Evolutionary conservation across 805 yeast genomes (phyloP).

Genomic region (Pichia occidentalis): DNA sequence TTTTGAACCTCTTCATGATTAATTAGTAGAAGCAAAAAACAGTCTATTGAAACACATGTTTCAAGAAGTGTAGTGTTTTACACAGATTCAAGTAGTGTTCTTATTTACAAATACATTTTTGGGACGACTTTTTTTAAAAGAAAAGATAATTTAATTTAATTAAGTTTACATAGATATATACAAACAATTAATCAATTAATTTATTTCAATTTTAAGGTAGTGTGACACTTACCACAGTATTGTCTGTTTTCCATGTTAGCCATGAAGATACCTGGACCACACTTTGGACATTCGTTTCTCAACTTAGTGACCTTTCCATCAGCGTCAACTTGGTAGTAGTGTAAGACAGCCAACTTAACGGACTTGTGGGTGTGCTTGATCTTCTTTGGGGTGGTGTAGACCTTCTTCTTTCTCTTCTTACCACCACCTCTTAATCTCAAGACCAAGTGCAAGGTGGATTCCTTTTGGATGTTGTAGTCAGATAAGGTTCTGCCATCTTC

Average conservation of each 20-base stretch:
- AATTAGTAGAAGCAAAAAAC: too few species aligned
- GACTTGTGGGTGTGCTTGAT: constrained; percentile 99
- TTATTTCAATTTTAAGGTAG: constrained; percentile 62
- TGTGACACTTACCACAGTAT: constrained; percentile 99
- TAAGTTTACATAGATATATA: neutral
- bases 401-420: constrained; percentile 99
- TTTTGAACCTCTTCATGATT: too few species aligned
- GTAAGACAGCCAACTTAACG: constrained; percentile 97
- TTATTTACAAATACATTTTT: constrained; percentile 2
- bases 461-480: constrained; percentile 99
- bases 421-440: constrained; percentile 88
- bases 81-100: constrained; percentile 7
- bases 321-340: constrained; percentile 98
- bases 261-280: constrained; percentile 99
- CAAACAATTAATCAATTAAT: neutral
- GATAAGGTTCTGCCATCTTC: constrained; percentile 99
- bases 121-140: neutral
- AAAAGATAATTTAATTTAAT: neutral
- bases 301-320: constrained; percentile 98
- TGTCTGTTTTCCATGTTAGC: constrained; percentile 98
- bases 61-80: too few species aligned
- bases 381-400: constrained; percentile 99
- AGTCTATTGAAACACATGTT: too few species aligned
- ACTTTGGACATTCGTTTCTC: constrained; percentile 96
- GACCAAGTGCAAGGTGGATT: constrained; percentile 94